phyloP scores from a whole-genome alignment of 176 grass and related monocot genomes.

The Lolium rigidum region DNA sequence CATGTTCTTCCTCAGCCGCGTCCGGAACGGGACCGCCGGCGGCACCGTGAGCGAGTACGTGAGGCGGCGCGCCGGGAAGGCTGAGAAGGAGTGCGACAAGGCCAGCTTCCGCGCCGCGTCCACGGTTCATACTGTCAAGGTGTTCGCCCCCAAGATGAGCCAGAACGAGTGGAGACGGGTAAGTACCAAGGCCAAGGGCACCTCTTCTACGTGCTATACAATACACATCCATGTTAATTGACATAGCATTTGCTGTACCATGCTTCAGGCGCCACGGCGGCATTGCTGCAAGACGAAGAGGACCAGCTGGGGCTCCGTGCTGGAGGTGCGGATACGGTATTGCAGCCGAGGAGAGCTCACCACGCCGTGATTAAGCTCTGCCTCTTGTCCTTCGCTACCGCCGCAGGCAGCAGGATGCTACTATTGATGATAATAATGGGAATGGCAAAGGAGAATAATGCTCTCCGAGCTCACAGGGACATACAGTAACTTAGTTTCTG shows the following conservation, averaged over 20 bases:
- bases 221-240: neutral
- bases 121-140: conserved; percentile 52
- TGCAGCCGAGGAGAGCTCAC: conserved; percentile 66
- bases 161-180: conserved; percentile 62
- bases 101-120: conserved; percentile 58
- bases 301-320: conserved; percentile 50
- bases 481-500: neutral
- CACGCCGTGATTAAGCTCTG: conserved; percentile 34
- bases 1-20: conserved; percentile 57
- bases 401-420: too few species aligned
- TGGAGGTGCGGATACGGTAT: conserved; percentile 65
- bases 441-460: neutral
- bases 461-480: neutral
- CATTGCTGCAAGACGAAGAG: conserved; percentile 71
- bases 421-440: neutral
- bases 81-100: conserved; percentile 38
- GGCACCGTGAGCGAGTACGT: conserved; percentile 73
- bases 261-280: conserved; percentile 77
- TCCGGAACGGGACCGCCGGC: conserved; percentile 32
- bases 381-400: too few species aligned
- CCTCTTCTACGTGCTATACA: neutral
- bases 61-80: conserved; percentile 23
- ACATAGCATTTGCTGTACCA: neutral
- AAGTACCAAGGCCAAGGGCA: neutral
- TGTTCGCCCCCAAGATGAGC: conserved; percentile 75